Base-by-base conservation (phyloP, 495 filamentous ascomycete species). In the Penicillium paradoxum region DNA sequence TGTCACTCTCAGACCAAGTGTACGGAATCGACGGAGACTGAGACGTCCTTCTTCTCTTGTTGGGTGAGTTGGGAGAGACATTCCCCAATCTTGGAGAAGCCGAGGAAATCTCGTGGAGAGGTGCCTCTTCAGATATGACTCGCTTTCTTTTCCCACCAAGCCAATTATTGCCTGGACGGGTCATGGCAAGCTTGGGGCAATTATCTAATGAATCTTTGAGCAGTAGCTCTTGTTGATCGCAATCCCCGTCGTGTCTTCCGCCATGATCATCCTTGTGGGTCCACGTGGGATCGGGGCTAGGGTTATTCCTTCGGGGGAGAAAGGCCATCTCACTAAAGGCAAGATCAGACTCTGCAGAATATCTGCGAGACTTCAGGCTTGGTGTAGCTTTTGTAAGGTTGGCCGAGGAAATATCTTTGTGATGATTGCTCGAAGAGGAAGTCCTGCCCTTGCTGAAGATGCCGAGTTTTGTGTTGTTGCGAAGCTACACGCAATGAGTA, bases 361-460 rank as follows among this genome's bases (percentile, higher is more conserved):
- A 10, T n/a, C n/a, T 51, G 1, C 19, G 38, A 17, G 38, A 8
- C 13, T 13, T 34, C 13, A 25, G 19, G 17, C 2, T 33, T 6
- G 37, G 13, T 10, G 14, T 17, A 22, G 36, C 5, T 2, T 29
- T 50, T 7, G 25, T 4, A 22, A 29, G 17, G 13, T 11, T 14
- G 27, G 5, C 3, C 10, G 17, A 40, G 2, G 48, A 6, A 7
- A 9, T 40, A 1, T 21, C 17, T 40, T 15, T 73, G 55, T 66
- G 71, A 53, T 75, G 69, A 54, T 65, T 72, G 47, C 80, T 51
- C 24, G 78, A 79, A 38, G 78, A 81, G 10, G 87, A 90, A 24
- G 80, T 73, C 45, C 79, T 81, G 2, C 86, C 86, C 60, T 84
- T 91, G 21, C 78, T 80, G 65, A 92, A 92, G 6, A 93, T 68